Evolutionary conservation across 1,284 basidiomycete species (phyloP).

Genomic region (Trichosporon faecale): DNA sequence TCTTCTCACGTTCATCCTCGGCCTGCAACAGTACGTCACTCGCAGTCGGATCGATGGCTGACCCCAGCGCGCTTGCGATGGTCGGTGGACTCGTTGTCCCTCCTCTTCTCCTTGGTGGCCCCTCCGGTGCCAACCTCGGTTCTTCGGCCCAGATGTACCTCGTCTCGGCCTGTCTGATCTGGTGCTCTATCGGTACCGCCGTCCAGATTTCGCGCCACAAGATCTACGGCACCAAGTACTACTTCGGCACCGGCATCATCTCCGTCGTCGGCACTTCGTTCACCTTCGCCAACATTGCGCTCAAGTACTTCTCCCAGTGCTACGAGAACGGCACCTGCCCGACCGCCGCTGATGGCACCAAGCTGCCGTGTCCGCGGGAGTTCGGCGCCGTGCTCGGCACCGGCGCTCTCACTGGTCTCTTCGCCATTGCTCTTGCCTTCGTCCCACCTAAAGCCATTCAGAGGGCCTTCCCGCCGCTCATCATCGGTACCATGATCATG

Average conservation of each 20-base stretch:
- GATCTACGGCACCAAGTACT: constrained; percentile 31
- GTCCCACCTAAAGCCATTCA: constrained; percentile 32
- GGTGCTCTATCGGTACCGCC: constrained; percentile 33
- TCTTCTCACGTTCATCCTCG: constrained; percentile 36
- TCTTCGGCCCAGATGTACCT: constrained; percentile 31
- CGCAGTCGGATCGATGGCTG: neutral
- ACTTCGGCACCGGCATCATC: constrained; percentile 36
- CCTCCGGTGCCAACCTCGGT: constrained; percentile 33
- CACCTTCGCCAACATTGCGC: constrained; percentile 35
- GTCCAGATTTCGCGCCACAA: constrained; percentile 33
- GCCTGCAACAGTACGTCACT: constrained; percentile 33
- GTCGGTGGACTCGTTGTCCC: constrained; percentile 37
- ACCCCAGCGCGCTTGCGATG: constrained; percentile 33
- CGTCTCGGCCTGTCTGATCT: constrained; percentile 36
- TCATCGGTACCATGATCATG: constrained; percentile 36
- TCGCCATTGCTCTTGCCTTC: constrained; percentile 34
- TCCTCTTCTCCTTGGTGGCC: constrained; percentile 33
- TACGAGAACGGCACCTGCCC: constrained; percentile 36
- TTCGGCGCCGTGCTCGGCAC: constrained; percentile 37
- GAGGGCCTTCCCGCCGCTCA: constrained; percentile 37
- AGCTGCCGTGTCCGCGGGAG: constrained; percentile 34
- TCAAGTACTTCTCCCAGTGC: constrained; percentile 28
- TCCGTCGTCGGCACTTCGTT: constrained; percentile 36
- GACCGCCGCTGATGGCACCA: constrained; percentile 28
- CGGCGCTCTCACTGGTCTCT: constrained; percentile 29